A percentile compares a stretch with the other conserved stretches of the same genome.
phyloP scores from a whole-genome alignment of 768 basidiomycete species.

The Thelephora ganbajun region DNA sequence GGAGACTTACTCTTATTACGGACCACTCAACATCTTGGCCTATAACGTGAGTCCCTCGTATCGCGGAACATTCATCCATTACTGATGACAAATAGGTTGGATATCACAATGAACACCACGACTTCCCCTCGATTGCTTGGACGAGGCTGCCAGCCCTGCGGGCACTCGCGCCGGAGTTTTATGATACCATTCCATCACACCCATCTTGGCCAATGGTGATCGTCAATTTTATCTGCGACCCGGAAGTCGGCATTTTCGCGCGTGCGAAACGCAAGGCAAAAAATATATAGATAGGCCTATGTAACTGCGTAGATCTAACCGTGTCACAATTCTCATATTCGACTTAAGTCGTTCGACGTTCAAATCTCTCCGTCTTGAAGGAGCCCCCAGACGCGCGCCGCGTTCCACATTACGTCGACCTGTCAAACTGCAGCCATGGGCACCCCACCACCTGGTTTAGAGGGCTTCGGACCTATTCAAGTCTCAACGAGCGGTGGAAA shows the following conservation, averaged over 20 bases:
- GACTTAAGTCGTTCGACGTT: constrained; percentile 3
- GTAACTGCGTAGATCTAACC: background rate
- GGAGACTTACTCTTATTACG: constrained; percentile 97
- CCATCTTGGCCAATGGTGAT: constrained; percentile 93
- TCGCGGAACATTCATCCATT: constrained; percentile 1
- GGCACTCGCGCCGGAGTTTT: constrained; percentile 80
- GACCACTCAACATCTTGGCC: constrained; percentile 74
- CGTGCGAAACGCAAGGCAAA: constrained; percentile 64
- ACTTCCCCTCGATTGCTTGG: constrained; percentile 96
- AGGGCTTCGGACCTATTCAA: constrained; percentile 1
- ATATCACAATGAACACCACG: constrained; percentile 99
- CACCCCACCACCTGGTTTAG: constrained; percentile 4
- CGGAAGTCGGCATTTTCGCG: constrained; percentile 78
- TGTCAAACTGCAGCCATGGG: background rate
- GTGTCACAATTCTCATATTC: constrained; percentile 6
- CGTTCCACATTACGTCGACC: background rate
- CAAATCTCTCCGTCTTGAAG: background rate
- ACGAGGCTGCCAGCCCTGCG: constrained; percentile 78
- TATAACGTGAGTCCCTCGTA: constrained; percentile 61
- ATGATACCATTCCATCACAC: constrained; percentile 78
- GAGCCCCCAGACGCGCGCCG: too few species aligned
- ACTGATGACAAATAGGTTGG: constrained; percentile 49
- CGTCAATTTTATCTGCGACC: constrained; percentile 85
- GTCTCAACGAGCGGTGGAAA: constrained; percentile 4
- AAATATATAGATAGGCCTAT: constrained; percentile 6